Conservation (phyloP, 2,329 filamentous ascomycete genomes). For the Trematosphaeria pertusa region DNA sequence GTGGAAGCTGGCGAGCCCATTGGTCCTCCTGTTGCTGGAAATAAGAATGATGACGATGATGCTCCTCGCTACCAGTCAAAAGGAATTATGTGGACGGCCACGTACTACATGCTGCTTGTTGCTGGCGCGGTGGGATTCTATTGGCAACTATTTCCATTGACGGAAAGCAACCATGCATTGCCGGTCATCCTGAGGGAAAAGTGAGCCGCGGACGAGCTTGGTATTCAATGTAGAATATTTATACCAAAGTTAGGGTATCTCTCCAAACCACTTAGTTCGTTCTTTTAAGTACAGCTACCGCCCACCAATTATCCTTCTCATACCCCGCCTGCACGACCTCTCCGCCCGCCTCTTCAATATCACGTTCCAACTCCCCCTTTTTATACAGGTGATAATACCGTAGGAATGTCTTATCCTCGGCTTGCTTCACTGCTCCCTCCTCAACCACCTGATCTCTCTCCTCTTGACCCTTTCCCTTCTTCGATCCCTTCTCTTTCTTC, state of each 20-base stretch:
- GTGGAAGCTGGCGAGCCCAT: conserved; percentile 55
- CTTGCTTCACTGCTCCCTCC: conserved; percentile 35
- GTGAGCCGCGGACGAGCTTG: no score
- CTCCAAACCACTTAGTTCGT: no score
- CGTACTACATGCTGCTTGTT: conserved; percentile 81
- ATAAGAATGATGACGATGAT: conserved; percentile 47
- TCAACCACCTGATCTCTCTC: conserved; percentile 12
- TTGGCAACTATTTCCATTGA: conserved; percentile 73
- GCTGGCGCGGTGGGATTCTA: conserved; percentile 76
- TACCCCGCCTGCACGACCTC: conserved; percentile 81
- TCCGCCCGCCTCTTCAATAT: conserved; percentile 78
- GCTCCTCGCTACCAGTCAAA: conserved; percentile 32
- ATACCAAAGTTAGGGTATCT: no score
- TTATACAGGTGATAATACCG: conserved; percentile 95
- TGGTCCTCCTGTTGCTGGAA: conserved; percentile 39
- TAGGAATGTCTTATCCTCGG: conserved; percentile 70
- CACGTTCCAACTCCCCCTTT: conserved; percentile 83
- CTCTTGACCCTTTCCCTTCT: conserved; percentile 15
- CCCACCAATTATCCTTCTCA: conserved; percentile 99
- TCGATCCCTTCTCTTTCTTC: conserved; percentile 44
- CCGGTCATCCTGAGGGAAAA: conserved; percentile 26
- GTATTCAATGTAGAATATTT: no score
- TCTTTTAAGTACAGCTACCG: conserved; percentile 59
- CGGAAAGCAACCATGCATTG: conserved; percentile 66
- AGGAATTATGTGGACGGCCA: conserved; percentile 69